Percentiles rank a stretch among this genome's conserved stretches.
Evolutionary conservation across 345 rosid genomes (phyloP).

Genomic region (Camelina neglecta): DNA sequence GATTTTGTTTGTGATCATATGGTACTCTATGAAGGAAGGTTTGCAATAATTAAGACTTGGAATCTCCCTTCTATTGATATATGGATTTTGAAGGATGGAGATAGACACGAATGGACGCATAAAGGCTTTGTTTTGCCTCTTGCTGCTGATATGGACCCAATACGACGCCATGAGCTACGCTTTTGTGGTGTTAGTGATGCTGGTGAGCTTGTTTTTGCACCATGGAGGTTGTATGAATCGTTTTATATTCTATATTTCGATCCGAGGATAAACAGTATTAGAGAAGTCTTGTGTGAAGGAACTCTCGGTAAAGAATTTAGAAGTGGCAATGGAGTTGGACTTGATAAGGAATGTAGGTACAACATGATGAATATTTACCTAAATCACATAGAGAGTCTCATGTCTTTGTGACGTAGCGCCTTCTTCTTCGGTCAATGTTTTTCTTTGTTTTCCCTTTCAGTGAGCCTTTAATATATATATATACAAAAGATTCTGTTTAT

Average conservation of each 20-base stretch:
- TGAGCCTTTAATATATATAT: too few species aligned
- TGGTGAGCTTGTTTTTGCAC: conserved; percentile 26
- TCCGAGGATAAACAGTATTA: neutral
- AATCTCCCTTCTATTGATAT: neutral
- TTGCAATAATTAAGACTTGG: neutral
- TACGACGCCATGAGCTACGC: neutral
- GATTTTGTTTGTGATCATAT: fast-evolving
- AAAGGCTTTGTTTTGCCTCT: neutral
- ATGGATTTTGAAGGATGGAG: neutral
- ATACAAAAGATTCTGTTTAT: too few species aligned
- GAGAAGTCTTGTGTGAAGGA: neutral
- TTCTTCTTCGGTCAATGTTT: neutral
- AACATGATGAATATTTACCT: neutral
- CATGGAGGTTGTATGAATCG: neutral
- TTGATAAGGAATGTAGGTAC: neutral
- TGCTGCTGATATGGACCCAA: neutral
- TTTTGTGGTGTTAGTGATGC: neutral
- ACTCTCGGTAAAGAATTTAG: neutral
- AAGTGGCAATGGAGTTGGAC: too few species aligned
- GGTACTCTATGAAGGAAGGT: conserved; percentile 11
- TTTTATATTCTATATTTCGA: conserved; percentile 8
- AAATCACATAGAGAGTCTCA: neutral
- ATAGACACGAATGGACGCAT: conserved; percentile 19
- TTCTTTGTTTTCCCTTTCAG: neutral
- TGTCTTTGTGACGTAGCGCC: neutral